Conservation (phyloP, 495 filamentous ascomycete genomes). For the Neurospora sp. region DNA sequence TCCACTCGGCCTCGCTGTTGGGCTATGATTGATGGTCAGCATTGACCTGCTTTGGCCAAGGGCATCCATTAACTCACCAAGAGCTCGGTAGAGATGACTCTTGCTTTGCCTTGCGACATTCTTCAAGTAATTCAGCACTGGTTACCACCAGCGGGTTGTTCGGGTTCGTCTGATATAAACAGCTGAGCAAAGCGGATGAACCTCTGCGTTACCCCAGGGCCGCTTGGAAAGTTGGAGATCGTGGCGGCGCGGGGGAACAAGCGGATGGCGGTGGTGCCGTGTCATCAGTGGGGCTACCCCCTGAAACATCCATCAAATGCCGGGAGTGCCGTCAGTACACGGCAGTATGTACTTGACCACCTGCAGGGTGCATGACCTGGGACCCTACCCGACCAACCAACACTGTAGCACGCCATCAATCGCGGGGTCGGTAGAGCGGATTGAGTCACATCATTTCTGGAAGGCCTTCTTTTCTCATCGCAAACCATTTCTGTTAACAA, state of each 20-base stretch:
- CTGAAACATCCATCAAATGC: neutral
- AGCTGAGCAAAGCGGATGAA: neutral
- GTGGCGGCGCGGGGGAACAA: neutral
- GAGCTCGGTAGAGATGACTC: constrained; percentile 19
- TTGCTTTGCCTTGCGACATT: constrained; percentile 11
- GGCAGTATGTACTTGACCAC: neutral
- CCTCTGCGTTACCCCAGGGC: neutral
- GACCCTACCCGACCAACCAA: neutral
- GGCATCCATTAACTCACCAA: constrained; percentile 17
- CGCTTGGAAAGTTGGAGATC: neutral
- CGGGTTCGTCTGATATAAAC: neutral
- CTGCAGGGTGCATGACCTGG: neutral
- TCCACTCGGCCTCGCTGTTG: constrained; percentile 61
- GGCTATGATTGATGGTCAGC: constrained; percentile 15
- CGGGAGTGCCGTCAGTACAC: neutral
- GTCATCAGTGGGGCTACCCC: neutral
- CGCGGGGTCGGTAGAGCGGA: neutral
- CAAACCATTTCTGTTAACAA: neutral
- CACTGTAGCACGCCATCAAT: neutral
- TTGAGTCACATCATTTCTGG: neutral
- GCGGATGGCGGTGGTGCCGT: neutral
- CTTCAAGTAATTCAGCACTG: neutral
- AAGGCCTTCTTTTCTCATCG: neutral
- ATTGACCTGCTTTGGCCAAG: neutral
- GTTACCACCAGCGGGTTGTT: neutral